Evolutionary conservation across 2,329 filamentous ascomycete genomes (phyloP).

Genomic region (Arthrobotrys megalospora): DNA sequence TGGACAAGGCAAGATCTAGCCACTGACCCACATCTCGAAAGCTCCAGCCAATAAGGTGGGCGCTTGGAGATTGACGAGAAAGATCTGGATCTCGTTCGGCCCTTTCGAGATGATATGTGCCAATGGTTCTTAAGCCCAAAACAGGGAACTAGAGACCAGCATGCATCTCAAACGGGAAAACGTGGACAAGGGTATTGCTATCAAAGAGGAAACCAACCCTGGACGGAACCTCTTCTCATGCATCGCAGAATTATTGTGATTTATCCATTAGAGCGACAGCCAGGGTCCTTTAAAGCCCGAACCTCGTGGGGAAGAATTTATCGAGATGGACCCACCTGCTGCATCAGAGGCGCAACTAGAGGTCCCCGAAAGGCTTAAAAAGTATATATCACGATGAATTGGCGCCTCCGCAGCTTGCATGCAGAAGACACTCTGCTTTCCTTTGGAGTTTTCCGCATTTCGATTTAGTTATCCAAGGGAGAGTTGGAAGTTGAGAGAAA

Average conservation of each 20-base stretch:
- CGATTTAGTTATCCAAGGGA: constrained; percentile 13
- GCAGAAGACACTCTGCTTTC: constrained; percentile 1
- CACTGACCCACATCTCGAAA: constrained; percentile 47
- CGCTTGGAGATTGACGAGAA: constrained; percentile 62
- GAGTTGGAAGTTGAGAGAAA: constrained; percentile 19
- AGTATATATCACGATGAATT: constrained; percentile 56
- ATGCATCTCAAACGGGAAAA: constrained; percentile 60
- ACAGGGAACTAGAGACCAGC: constrained; percentile 43
- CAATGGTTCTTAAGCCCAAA: constrained; percentile 55
- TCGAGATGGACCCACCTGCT: constrained; percentile 55
- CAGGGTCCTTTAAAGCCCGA: constrained; percentile 56
- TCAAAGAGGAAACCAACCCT: constrained; percentile 53
- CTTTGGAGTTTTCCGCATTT: constrained; percentile 23
- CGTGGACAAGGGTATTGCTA: constrained; percentile 52
- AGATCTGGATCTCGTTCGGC: constrained; percentile 61
- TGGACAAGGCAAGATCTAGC: constrained; percentile 60
- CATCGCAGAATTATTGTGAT: constrained; percentile 46
- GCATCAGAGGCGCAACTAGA: constrained; percentile 54
- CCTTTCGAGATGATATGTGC: constrained; percentile 53
- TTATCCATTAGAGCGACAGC: constrained; percentile 42
- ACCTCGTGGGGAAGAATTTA: constrained; percentile 52
- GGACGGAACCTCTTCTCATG: constrained; percentile 34
- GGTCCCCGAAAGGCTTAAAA: constrained; percentile 27
- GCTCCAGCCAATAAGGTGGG: constrained; percentile 44
- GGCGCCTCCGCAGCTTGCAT: constrained; percentile 34